phyloP scores from a whole-genome alignment of 768 basidiomycete genomes.

The Macrolepiota fuliginosa region DNA sequence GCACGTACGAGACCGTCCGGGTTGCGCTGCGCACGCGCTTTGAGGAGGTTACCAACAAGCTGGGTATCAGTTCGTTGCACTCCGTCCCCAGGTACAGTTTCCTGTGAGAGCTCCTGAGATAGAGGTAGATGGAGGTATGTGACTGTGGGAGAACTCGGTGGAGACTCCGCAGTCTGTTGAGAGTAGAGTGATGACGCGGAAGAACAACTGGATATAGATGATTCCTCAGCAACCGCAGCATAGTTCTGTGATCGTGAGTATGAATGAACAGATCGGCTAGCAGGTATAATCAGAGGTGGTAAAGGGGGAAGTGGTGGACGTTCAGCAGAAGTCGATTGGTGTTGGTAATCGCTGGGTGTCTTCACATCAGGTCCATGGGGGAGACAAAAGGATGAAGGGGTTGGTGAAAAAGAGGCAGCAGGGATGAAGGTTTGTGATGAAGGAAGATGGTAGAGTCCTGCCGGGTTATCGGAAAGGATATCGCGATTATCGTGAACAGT shows the following conservation, averaged over 20 bases:
- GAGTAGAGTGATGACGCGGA: constrained; percentile 9
- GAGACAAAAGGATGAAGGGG: background rate
- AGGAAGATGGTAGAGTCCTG: background rate
- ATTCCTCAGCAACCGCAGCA: background rate
- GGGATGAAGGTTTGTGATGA: background rate
- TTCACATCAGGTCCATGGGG: background rate
- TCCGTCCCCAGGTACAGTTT: background rate
- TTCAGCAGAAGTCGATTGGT: background rate
- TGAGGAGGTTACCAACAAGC: constrained; percentile 12
- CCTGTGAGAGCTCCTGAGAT: background rate
- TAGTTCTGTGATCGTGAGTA: too few relatives aligned
- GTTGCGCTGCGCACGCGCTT: constrained; percentile 10
- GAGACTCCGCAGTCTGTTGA: constrained; percentile 8
- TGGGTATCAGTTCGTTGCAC: constrained; percentile 1
- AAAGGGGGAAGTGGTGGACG: constrained; percentile 6
- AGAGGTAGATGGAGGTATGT: background rate
- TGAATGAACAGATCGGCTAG: background rate
- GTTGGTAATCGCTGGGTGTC: background rate
- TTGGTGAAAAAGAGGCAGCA: background rate
- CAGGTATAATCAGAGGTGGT: constrained; percentile 4
- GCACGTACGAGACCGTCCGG: constrained; percentile 8
- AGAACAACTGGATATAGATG: background rate
- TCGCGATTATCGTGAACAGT: background rate
- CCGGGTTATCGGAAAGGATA: background rate
- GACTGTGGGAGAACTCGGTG: background rate